These are phyloP conservation scores for Copromyces sp. DNA, from an alignment of 495 filamentous ascomycete genomes.

Conservation along the genomic window DNA sequence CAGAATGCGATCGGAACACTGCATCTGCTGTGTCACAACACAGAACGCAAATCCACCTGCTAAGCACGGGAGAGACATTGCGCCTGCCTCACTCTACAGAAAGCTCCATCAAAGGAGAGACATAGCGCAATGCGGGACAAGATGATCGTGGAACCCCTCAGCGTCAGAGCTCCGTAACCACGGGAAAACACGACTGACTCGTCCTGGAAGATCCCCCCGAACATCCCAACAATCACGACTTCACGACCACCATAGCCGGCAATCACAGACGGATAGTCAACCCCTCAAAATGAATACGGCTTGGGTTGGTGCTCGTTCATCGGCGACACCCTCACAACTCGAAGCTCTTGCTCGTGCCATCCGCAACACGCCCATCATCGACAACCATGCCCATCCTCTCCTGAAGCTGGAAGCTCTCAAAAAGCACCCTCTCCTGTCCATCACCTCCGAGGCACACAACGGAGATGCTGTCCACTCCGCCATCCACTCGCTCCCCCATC, in stretches of 20 bases:
- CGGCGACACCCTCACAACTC: slow-evolving; percentile 20
- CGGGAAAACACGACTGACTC: too few species aligned
- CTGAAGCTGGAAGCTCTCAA: slow-evolving; percentile 25
- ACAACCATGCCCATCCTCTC: slow-evolving; percentile 75
- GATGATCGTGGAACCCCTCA: background rate
- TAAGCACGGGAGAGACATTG: background rate
- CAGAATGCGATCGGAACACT: background rate
- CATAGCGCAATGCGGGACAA: background rate
- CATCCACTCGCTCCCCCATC: slow-evolving; percentile 51
- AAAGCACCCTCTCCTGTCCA: slow-evolving; percentile 51
- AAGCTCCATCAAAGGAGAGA: background rate
- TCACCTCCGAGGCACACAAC: slow-evolving; percentile 60
- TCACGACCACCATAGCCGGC: background rate
- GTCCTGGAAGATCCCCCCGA: background rate
- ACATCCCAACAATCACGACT: background rate
- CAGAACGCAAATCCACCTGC: background rate
- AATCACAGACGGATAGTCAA: background rate
- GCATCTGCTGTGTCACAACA: background rate
- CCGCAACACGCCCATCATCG: slow-evolving; percentile 65
- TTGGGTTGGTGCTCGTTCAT: slow-evolving; percentile 22
- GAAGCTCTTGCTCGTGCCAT: slow-evolving; percentile 37
- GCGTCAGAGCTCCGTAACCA: background rate
- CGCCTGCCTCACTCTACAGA: background rate
- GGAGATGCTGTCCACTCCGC: slow-evolving; percentile 51
- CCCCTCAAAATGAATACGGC: slow-evolving; percentile 6